These are phyloP conservation scores for Asterionellopsis glacialis DNA, from an alignment of 108 stramenopile genomes.

Conservation along the genomic window DNA sequence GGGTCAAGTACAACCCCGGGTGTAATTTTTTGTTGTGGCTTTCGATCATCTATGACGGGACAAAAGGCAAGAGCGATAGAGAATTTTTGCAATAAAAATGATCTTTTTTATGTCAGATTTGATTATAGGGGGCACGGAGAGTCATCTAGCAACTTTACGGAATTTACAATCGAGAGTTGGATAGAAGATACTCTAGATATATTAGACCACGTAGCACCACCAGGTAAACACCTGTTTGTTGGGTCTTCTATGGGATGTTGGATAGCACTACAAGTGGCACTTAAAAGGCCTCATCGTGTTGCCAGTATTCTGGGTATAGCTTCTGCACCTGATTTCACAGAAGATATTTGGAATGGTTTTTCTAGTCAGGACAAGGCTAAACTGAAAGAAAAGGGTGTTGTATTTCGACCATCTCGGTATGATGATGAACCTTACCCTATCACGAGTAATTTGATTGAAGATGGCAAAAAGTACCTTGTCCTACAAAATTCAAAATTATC, in stretches of 20 bases:
- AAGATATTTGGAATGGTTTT: slow-evolving; percentile 7
- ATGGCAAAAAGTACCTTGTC: slow-evolving; percentile 12
- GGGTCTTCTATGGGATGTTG: slow-evolving; percentile 47
- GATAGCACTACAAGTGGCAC: slow-evolving; percentile 30
- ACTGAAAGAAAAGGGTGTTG: slow-evolving; percentile 5
- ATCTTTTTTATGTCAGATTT: slow-evolving; percentile 10
- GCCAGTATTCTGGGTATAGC: slow-evolving; percentile 34
- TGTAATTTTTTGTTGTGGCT: slow-evolving; percentile 29
- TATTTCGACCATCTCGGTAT: slow-evolving; percentile 14
- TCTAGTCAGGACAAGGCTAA: neutral
- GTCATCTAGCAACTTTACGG: slow-evolving; percentile 5
- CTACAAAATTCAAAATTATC: neutral
- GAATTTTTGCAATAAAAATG: slow-evolving; percentile 1
- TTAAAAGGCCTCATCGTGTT: slow-evolving; percentile 11
- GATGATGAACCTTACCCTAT: slow-evolving; percentile 19
- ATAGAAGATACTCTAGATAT: slow-evolving; percentile 19
- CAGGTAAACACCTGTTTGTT: slow-evolving; percentile 11
- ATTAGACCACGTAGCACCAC: neutral
- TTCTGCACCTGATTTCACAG: slow-evolving; percentile 29
- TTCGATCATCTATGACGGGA: slow-evolving; percentile 25
- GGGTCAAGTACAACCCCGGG: neutral
- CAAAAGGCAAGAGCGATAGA: slow-evolving; percentile 23
- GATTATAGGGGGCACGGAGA: slow-evolving; percentile 32
- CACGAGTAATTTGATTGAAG: slow-evolving; percentile 16
- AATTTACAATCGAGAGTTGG: slow-evolving; percentile 16